phyloP scores from a whole-genome alignment of 495 filamentous ascomycete species.

The Lineolata rhizophorae region DNA sequence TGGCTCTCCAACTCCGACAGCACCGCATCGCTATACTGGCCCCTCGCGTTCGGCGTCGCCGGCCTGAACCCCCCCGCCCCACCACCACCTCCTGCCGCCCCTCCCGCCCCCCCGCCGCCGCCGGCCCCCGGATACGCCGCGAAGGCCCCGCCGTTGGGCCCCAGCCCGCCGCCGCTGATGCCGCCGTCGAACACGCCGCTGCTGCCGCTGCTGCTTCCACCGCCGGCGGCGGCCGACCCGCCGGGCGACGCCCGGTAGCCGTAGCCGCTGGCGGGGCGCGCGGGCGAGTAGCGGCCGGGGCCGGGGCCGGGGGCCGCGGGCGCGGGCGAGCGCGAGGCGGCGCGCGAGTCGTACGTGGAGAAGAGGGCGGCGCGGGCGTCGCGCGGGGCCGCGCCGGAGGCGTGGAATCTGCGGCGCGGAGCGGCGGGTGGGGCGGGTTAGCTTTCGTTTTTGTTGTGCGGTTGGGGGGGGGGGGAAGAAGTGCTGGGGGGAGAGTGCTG shows the following conservation, averaged over 20 bases:
- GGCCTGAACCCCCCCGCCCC: conserved; percentile 25
- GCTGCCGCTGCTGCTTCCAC: too few species aligned
- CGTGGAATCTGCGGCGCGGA: conserved; percentile 5
- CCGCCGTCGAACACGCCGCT: too few species aligned
- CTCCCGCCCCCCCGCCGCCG: too few species aligned
- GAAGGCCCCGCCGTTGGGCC: too few species aligned
- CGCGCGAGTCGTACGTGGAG: conserved; percentile 38
- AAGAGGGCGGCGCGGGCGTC: conserved; percentile 81
- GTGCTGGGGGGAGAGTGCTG: neutral
- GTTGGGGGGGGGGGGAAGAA: neutral
- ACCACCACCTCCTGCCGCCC: too few species aligned
- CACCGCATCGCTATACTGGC: conserved; percentile 85
- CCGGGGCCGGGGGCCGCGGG: too few species aligned
- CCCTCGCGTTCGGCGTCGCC: conserved; percentile 75
- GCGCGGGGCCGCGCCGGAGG: conserved; percentile 32
- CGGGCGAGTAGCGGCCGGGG: too few species aligned
- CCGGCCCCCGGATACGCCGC: conserved; percentile 27
- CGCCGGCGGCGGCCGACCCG: conserved; percentile 25
- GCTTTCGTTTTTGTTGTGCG: neutral
- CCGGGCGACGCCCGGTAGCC: conserved; percentile 23
- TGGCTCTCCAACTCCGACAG: conserved; percentile 87
- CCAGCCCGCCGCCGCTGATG: too few species aligned
- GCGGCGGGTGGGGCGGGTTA: too few species aligned
- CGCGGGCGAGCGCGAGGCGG: conserved; percentile 8
- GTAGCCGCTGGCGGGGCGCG: conserved; percentile 27